Evolutionary conservation across 306 rosid genomes (phyloP), one percentile per base, ranked within the genome.

Genomic region (Boehmeria nivea): DNA sequence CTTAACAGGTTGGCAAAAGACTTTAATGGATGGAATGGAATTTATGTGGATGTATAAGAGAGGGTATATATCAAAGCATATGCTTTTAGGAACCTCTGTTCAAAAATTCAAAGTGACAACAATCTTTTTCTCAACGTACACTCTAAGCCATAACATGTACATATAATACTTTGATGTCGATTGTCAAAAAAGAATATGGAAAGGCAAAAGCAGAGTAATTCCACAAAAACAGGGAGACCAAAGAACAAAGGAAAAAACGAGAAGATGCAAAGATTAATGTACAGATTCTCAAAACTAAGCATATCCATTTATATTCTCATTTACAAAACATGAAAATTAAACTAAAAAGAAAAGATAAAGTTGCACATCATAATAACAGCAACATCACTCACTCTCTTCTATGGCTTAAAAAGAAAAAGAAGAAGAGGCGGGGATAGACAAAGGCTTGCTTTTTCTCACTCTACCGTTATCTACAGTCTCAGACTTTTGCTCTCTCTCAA

Each of bases 391-490:
- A 3, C 15, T 40, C 16, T 40, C 44, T 40, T 40, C 17, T 11
- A 12, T 40, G 16, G 45, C 15, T 4, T 40, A 9, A 11, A 9
- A 49, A 22, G 6, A 49, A n/a, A 42, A 2, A 27, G 31, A n/a
- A 60, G 40, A 46, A 20, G 12, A 60, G 55, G 60, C 24, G 28
- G 72, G 61, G 61, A 68, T 64, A 69, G 54, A 52, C 76, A 27
- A 28, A 53, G 51, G 6, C 4, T 14, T n/a, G 3, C 15, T 40
- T n/a, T 40, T 59, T 44, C 69, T 39, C 69, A 48, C 17, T 12
- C 51, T 19, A 10, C 15, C 31, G 3, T 8, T 57, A 66, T 69
- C 48, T 76, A 69, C 82, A 59, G 7, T 59, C 79, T 59, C 61
- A 61, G 54, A 3, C 4, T 11, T 64, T 21, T 51, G 45, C 18